A percentile compares a stretch with the other conserved stretches of the same genome.
phyloP scores from a whole-genome alignment of 2,329 filamentous ascomycete species.

The Elsinoe fawcettii region DNA sequence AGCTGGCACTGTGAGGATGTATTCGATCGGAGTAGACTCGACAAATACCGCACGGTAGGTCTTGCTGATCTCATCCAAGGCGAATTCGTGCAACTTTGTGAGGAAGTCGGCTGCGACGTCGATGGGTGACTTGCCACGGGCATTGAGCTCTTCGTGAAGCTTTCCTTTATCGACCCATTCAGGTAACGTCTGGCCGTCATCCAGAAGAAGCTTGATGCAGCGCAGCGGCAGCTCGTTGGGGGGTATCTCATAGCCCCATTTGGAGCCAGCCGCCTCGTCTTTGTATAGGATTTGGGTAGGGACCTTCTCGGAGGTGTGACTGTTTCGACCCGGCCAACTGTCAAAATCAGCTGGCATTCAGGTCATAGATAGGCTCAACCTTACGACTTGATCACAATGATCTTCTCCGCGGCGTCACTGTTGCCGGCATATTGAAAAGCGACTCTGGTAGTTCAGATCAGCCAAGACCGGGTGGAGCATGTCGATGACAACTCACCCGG shows the following conservation, averaged over 20 bases:
- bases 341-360: neutral
- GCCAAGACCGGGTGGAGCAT: too few relatives aligned
- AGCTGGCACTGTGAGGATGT: neutral
- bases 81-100: neutral
- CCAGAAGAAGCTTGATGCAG: constrained; percentile 79
- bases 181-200: constrained; percentile 70
- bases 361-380: neutral
- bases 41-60: neutral
- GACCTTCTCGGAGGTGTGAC: constrained; percentile 82
- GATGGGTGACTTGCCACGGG: constrained; percentile 66
- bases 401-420: constrained; percentile 57
- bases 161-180: constrained; percentile 73
- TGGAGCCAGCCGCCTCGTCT: constrained; percentile 31
- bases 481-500: constrained; percentile 7
- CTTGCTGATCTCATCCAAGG: neutral
- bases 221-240: constrained; percentile 68
- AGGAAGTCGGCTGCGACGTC: constrained; percentile 55
- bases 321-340: constrained; percentile 70
- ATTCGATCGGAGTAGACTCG: neutral
- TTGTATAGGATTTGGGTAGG: constrained; percentile 64
- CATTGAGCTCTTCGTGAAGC: constrained; percentile 59
- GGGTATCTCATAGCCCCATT: constrained; percentile 79
- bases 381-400: constrained; percentile 69
- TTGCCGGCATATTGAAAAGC: constrained; percentile 62
- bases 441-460: constrained; percentile 42